These are phyloP conservation scores for Phytophthora fragariae DNA, from an alignment of 352 stramenopile genomes.

Conservation along the genomic window DNA sequence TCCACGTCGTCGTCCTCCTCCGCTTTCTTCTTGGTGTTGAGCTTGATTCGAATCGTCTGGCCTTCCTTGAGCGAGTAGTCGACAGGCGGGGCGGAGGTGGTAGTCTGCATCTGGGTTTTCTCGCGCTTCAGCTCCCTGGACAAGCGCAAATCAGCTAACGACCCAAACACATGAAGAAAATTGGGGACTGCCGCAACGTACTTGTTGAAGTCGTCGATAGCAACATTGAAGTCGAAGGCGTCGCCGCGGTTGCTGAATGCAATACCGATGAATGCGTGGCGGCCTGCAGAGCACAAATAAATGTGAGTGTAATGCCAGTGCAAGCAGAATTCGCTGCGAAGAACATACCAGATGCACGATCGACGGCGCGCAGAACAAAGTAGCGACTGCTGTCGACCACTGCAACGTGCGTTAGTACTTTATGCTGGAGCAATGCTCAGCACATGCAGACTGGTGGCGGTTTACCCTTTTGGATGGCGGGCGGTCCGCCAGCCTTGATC, in stretches of 20 bases:
- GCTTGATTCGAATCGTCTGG: conserved; percentile 92
- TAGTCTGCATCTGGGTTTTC: conserved; percentile 48
- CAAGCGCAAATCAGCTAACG: conserved; percentile 9
- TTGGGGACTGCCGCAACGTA: conserved; percentile 24
- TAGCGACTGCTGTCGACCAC: conserved; percentile 94
- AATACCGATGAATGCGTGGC: conserved; percentile 94
- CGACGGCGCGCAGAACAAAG: conserved; percentile 93
- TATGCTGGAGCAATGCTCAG: neutral
- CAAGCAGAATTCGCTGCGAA: neutral
- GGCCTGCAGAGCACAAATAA: conserved; percentile 39
- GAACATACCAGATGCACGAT: conserved; percentile 72
- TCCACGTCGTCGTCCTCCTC: conserved; percentile 46
- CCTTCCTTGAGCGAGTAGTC: conserved; percentile 94
- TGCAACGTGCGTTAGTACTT: conserved; percentile 24
- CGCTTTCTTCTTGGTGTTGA: conserved; percentile 66
- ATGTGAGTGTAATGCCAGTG: neutral
- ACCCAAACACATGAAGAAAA: neutral
- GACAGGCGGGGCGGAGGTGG: conserved; percentile 52
- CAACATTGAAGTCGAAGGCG: conserved; percentile 96
- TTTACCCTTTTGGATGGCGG: conserved; percentile 72
- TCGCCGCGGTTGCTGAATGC: conserved; percentile 95
- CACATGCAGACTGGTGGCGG: neutral
- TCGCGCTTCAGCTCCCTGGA: conserved; percentile 69
- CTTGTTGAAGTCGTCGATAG: conserved; percentile 91
- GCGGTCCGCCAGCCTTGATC: conserved; percentile 63